Base-by-base conservation (phyloP, 345 rosid species). In the Gynandropsis gynandra region DNA sequence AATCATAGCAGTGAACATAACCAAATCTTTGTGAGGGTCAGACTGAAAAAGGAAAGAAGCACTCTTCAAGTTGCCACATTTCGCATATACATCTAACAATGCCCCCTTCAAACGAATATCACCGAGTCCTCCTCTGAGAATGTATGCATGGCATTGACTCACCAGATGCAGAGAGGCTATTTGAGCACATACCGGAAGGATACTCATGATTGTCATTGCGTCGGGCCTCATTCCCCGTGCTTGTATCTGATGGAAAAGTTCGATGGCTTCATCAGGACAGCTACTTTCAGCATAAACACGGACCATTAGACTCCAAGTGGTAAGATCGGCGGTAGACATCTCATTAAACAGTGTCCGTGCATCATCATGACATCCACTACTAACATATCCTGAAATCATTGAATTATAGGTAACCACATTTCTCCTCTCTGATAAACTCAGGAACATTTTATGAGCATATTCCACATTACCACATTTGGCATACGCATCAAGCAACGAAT, bases 261-360 rank as follows among this genome's bases (percentile, higher is more conserved):
- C 20, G 24, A 82, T 24, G 9, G 85, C 83, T 46, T 71, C 71
- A 52, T 36, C 43, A 18, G 64, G 54, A 45, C 58, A 54, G 47
- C 58, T 53, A 53, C 75, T 77, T 54, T 73, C 73, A 46, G 70
- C 76, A 71, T 59, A 82, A 54, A 55, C 77, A 24, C 73, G 81
- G 59, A 88, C 61, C 89, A 85, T 88, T 65, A 85, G 76, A 74
- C 87, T 88, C 92, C 89, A 88, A 52, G 83, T 69, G 10, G 92
- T 77, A 67, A 85, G 80, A 76, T 85, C 87, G n/a, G 51, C 64
- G 19, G 38, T 57, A 51, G 64, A 20, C 77, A 78, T 80, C 62
- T 42, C 64, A 48, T 66, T 71, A 63, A 76, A 80, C 53, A 72
- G 64, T 51, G 40, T 55, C 47, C 58, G 49, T 17, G 79, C 89